These are phyloP conservation scores for Apophysomyces variabilis DNA, from an alignment of 371 early-diverging fungal species.

Conservation along the genomic window DNA sequence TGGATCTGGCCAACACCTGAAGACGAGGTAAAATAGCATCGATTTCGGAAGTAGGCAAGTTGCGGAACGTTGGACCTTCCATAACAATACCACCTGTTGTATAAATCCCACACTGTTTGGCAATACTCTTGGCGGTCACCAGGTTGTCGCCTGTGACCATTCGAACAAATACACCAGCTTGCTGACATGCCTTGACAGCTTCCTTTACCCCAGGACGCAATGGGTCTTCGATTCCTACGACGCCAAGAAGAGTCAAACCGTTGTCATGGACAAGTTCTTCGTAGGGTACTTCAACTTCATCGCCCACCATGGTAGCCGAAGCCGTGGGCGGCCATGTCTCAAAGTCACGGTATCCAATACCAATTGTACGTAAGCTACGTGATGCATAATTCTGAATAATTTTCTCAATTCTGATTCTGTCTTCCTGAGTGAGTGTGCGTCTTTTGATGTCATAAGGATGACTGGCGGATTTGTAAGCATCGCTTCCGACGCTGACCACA, in stretches of 20 bases:
- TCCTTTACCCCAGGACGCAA: constrained; percentile 71
- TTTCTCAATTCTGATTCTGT: constrained; percentile 49
- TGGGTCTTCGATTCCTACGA: constrained; percentile 80
- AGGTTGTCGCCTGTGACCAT: constrained; percentile 87
- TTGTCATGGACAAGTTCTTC: constrained; percentile 49
- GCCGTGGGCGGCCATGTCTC: constrained; percentile 56
- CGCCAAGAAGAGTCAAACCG: constrained; percentile 54
- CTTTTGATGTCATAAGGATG: constrained; percentile 53
- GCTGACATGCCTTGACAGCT: constrained; percentile 64
- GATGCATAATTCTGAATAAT: constrained; percentile 64
- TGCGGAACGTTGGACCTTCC: constrained; percentile 71
- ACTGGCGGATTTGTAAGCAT: constrained; percentile 23
- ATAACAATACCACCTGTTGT: constrained; percentile 65
- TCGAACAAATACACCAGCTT: constrained; percentile 78
- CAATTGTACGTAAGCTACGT: constrained; percentile 71
- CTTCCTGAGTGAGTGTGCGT: constrained; percentile 50
- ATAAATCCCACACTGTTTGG: constrained; percentile 70
- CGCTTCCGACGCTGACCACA: constrained; percentile 38
- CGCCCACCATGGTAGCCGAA: constrained; percentile 14
- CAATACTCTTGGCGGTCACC: constrained; percentile 71
- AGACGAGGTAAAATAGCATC: constrained; percentile 66
- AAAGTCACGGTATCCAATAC: constrained; percentile 73
- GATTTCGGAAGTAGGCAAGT: constrained; percentile 60
- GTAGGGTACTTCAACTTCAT: constrained; percentile 38
- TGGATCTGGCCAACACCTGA: constrained; percentile 74